A percentile compares a stretch with the other conserved stretches of the same genome.
Evolutionary conservation across 2,329 filamentous ascomycete genomes (phyloP).

Genomic region (Cladosporium oxysporum): DNA sequence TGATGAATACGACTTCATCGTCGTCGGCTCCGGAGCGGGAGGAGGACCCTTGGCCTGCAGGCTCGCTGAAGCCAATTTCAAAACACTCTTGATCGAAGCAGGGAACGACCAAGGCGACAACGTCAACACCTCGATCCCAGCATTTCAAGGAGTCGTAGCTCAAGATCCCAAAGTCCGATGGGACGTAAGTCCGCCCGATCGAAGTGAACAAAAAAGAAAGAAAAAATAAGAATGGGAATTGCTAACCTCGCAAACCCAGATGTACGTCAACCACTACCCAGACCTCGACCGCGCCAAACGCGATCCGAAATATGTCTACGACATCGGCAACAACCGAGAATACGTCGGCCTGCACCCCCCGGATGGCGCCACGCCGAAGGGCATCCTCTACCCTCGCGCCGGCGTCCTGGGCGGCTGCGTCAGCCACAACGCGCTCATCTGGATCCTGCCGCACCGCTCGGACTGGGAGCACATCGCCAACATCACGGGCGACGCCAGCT

Average conservation of each 20-base stretch:
- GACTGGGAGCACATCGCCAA: slow-evolving; percentile 61
- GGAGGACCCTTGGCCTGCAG: slow-evolving; percentile 54
- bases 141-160: slow-evolving; percentile 54
- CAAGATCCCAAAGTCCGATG: slow-evolving; percentile 60
- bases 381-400: slow-evolving; percentile 60
- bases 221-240: neutral
- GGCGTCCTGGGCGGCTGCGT: slow-evolving; percentile 62
- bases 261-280: slow-evolving; percentile 63
- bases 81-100: slow-evolving; percentile 62
- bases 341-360: slow-evolving; percentile 59
- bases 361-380: slow-evolving; percentile 37
- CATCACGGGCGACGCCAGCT: slow-evolving; percentile 62
- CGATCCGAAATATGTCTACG: slow-evolving; percentile 62
- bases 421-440: slow-evolving; percentile 62
- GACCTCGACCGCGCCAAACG: slow-evolving; percentile 54
- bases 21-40: slow-evolving; percentile 62
- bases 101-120: slow-evolving; percentile 59
- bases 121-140: slow-evolving; percentile 56
- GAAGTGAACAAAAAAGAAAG: too few species aligned
- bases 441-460: slow-evolving; percentile 58
- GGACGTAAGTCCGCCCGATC: slow-evolving; percentile 41
- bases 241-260: slow-evolving; percentile 33
- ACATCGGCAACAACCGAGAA: slow-evolving; percentile 50
- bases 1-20: slow-evolving; percentile 60
- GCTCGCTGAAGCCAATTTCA: slow-evolving; percentile 60